A percentile compares a stretch with the other conserved stretches of the same genome.
phyloP scores from a whole-genome alignment of 2,329 filamentous ascomycete species.

The Plectosphaerella sp. region DNA sequence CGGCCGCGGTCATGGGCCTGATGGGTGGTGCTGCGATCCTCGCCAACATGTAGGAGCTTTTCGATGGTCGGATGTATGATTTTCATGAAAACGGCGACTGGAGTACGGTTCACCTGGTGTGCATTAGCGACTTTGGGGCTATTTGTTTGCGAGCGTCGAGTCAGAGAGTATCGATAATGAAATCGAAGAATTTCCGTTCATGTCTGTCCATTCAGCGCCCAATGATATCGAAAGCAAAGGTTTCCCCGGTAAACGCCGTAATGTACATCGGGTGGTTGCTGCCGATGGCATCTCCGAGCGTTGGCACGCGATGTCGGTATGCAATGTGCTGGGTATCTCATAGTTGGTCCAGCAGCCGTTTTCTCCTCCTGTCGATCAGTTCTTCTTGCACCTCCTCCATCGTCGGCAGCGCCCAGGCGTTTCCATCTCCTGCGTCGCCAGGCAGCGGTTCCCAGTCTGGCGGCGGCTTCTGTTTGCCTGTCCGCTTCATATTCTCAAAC shows the following conservation, averaged over 20 bases:
- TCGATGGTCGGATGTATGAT: no score
- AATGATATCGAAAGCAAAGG: neutral
- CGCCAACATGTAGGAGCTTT: slow-evolving; percentile 5
- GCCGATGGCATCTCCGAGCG: no score
- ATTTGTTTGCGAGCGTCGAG: no score
- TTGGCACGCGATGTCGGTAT: no score
- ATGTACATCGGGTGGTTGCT: no score
- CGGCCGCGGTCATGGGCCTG: slow-evolving; percentile 14
- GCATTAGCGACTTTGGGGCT: no score
- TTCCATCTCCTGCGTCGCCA: slow-evolving; percentile 79
- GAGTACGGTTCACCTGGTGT: no score
- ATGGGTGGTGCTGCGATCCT: slow-evolving; percentile 11
- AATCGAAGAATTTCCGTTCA: no score
- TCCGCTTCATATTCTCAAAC: slow-evolving; percentile 59
- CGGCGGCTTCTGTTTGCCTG: slow-evolving; percentile 52
- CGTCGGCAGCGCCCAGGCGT: slow-evolving; percentile 77
- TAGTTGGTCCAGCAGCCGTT: slow-evolving; percentile 80
- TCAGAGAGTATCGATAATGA: no score
- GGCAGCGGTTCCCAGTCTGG: slow-evolving; percentile 81
- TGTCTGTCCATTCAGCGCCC: no score
- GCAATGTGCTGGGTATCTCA: slow-evolving; percentile 13
- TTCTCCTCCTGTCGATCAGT: slow-evolving; percentile 78
- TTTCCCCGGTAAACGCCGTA: no score
- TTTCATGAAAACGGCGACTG: no score
- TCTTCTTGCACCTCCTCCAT: slow-evolving; percentile 93